phyloP scores from a whole-genome alignment of 2,329 filamentous ascomycete genomes.

The Pleurostoma richardsiae region DNA sequence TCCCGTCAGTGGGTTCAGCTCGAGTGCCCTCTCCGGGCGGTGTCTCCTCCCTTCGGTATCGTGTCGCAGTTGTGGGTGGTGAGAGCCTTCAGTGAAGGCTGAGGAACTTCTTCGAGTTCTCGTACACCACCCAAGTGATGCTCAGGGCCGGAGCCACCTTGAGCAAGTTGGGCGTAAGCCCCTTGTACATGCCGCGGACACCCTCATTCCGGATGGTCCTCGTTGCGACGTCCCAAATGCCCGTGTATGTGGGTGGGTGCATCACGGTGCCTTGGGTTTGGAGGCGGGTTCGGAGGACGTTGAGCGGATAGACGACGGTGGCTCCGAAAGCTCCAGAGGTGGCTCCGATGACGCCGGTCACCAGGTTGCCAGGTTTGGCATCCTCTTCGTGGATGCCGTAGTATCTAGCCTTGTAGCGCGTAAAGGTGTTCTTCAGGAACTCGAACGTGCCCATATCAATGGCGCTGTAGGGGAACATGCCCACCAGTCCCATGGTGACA shows the following conservation, averaged over 20 bases:
- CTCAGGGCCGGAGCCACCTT: slow-evolving; percentile 96
- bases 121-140: slow-evolving; percentile 91
- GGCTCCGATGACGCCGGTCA: slow-evolving; percentile 84
- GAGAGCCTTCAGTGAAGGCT: slow-evolving; percentile 34
- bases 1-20: background rate
- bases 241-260: slow-evolving; percentile 84
- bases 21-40: background rate
- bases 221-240: slow-evolving; percentile 81
- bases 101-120: slow-evolving; percentile 77
- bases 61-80: too few species aligned
- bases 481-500: slow-evolving; percentile 85
- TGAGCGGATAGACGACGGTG: slow-evolving; percentile 90
- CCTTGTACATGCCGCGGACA: slow-evolving; percentile 83
- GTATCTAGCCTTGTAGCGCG: slow-evolving; percentile 63
- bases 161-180: slow-evolving; percentile 87
- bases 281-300: slow-evolving; percentile 83
- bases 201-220: slow-evolving; percentile 84
- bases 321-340: slow-evolving; percentile 89
- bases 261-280: slow-evolving; percentile 94
- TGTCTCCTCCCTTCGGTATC: background rate
- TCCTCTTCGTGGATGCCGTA: slow-evolving; percentile 77
- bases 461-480: slow-evolving; percentile 97
- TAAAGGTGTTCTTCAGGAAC: slow-evolving; percentile 74
- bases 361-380: slow-evolving; percentile 72
- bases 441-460: slow-evolving; percentile 97